Conservation (phyloP, 2,329 filamentous ascomycete species). For the Xylariomycetidae sp. region DNA sequence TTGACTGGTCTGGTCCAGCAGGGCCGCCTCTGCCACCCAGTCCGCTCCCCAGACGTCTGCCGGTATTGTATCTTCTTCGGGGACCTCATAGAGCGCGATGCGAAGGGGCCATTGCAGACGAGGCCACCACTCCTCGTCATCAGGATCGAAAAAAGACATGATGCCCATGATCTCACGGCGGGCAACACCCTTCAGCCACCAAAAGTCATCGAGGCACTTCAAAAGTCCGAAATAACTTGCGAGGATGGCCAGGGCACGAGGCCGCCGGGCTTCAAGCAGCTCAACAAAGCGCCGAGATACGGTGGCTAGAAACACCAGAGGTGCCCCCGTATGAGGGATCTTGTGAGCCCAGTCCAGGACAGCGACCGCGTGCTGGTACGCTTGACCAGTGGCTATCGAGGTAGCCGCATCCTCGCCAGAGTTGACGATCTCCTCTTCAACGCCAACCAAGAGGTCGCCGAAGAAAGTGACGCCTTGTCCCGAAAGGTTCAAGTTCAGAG, state of each 20-base stretch:
- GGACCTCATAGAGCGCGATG: conserved; percentile 53
- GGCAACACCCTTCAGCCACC: conserved; percentile 66
- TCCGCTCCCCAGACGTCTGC: conserved; percentile 52
- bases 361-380: conserved; percentile 58
- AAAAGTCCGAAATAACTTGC: conserved; percentile 63
- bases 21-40: conserved; percentile 38
- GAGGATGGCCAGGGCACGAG: conserved; percentile 56
- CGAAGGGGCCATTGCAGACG: conserved; percentile 56
- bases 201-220: conserved; percentile 54
- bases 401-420: conserved; percentile 17
- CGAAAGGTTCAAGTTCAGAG: conserved; percentile 53
- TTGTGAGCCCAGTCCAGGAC: conserved; percentile 62
- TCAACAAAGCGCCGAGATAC: conserved; percentile 57
- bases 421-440: conserved; percentile 48
- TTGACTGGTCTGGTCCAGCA: conserved; percentile 23
- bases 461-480: conserved; percentile 52
- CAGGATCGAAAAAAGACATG: conserved; percentile 50
- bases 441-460: conserved; percentile 49
- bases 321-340: conserved; percentile 51
- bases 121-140: conserved; percentile 52
- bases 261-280: conserved; percentile 51
- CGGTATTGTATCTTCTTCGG: conserved; percentile 47
- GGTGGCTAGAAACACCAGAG: conserved; percentile 58
- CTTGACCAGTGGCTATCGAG: conserved; percentile 38
- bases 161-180: conserved; percentile 60